phyloP scores from a whole-genome alignment of 495 filamentous ascomycete species.

The Friedmanniomyces simplex region DNA sequence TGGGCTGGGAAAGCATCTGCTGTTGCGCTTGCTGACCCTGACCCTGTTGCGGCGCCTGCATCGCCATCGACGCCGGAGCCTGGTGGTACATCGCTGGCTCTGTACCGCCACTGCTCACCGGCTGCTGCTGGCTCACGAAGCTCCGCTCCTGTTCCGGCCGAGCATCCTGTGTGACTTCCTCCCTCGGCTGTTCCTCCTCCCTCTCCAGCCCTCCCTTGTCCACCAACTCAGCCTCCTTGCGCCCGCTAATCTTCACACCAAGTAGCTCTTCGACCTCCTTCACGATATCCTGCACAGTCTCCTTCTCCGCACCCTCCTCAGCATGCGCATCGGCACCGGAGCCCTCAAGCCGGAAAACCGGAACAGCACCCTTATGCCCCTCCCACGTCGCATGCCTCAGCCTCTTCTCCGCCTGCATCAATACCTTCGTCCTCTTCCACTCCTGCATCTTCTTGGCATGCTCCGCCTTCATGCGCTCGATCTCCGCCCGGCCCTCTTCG shows the following conservation, averaged over 20 bases:
- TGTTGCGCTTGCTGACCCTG: not conserved
- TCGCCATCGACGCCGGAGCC: conserved; percentile 32
- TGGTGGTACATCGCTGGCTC: not conserved
- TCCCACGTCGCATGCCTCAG: conserved; percentile 23
- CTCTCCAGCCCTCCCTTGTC: conserved; percentile 31
- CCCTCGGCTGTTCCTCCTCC: conserved; percentile 20
- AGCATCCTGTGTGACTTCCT: not conserved
- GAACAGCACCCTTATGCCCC: conserved; percentile 10
- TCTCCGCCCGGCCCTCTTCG: conserved; percentile 58
- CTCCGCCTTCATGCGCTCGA: conserved; percentile 66
- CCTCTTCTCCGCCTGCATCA: conserved; percentile 28
- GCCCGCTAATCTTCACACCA: conserved; percentile 22
- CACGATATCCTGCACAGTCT: conserved; percentile 27
- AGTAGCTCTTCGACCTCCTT: conserved; percentile 27
- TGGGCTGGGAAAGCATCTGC: not conserved
- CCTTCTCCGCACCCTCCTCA: conserved; percentile 5
- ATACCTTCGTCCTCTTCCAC: conserved; percentile 45
- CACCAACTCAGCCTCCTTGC: conserved; percentile 28
- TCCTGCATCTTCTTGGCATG: conserved; percentile 66
- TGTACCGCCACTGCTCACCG: not conserved
- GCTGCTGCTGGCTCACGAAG: not conserved
- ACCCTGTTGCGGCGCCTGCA: not conserved
- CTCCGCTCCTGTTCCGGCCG: not conserved
- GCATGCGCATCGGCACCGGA: conserved; percentile 2
- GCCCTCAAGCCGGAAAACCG: conserved; percentile 3